phyloP scores from a whole-genome alignment of 2,329 filamentous ascomycete genomes.

The Aureobasidium pullulans region DNA sequence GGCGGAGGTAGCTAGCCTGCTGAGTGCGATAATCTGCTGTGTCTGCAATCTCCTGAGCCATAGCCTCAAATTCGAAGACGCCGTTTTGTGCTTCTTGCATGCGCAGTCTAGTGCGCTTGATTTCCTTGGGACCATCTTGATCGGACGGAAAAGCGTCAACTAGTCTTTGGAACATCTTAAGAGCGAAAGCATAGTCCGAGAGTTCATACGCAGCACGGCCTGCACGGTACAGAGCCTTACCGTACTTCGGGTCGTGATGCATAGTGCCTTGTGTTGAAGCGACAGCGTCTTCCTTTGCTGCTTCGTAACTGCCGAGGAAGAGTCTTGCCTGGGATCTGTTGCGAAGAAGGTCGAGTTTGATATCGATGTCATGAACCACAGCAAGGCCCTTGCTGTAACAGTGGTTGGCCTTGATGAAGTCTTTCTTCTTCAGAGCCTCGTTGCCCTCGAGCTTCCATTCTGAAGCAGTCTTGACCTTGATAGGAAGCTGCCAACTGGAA shows the following conservation, averaged over 20 bases:
- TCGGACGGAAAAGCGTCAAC: neutral
- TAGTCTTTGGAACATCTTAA: neutral
- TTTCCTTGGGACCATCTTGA: neutral
- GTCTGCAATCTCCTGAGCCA: neutral
- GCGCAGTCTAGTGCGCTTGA: neutral
- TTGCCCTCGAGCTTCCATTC: neutral
- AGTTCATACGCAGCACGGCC: neutral
- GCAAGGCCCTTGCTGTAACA: neutral
- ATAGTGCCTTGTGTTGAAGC: neutral
- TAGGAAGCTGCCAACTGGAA: neutral
- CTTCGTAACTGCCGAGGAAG: neutral
- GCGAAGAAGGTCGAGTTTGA: neutral
- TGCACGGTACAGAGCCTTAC: neutral
- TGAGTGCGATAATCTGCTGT: neutral
- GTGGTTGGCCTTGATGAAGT: conserved; percentile 1
- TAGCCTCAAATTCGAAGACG: neutral
- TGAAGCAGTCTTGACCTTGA: neutral
- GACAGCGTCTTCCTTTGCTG: neutral
- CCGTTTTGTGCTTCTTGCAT: neutral
- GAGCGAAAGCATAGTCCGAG: neutral
- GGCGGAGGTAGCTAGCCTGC: neutral
- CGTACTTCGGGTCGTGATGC: neutral
- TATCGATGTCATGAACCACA: neutral
- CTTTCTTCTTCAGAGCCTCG: neutral
- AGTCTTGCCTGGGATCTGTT: neutral